Evolutionary conservation across 345 rosid species (phyloP).

Genomic region (Heritiera littoralis): DNA sequence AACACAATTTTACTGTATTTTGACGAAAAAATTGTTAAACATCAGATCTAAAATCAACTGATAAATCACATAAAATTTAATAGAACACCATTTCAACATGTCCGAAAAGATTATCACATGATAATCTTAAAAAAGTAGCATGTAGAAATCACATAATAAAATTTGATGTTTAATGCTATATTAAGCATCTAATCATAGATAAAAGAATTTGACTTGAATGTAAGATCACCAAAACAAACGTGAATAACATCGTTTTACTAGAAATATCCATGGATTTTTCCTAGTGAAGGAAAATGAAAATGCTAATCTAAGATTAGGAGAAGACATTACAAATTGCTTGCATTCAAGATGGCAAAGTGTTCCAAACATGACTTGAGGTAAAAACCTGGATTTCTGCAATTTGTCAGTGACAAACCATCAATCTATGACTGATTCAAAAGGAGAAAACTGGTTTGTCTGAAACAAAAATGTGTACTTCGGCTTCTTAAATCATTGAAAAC

Average conservation of each 20-base stretch:
- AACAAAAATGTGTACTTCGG: slow-evolving; percentile 8
- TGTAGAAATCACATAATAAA: too few species aligned
- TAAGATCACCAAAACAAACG: neutral
- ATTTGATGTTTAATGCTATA: too few species aligned
- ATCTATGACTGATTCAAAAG: neutral
- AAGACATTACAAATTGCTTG: neutral
- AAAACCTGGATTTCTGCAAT: neutral
- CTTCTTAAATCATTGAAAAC: slow-evolving; percentile 23
- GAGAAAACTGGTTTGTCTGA: neutral
- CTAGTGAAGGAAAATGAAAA: neutral
- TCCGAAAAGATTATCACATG: too few species aligned
- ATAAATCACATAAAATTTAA: too few species aligned
- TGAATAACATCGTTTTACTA: neutral
- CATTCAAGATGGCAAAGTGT: neutral
- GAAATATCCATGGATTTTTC: neutral
- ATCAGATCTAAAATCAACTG: too few species aligned
- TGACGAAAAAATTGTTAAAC: too few species aligned
- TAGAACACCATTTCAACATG: too few species aligned
- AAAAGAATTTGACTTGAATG: too few species aligned
- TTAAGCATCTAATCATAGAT: too few species aligned
- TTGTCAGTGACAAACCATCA: neutral
- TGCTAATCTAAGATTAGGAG: neutral
- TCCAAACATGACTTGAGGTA: neutral
- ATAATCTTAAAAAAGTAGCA: too few species aligned
- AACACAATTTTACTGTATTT: too few species aligned